Conservation (phyloP, 495 filamentous ascomycete genomes). For the Aspergillus bertholletiae region DNA sequence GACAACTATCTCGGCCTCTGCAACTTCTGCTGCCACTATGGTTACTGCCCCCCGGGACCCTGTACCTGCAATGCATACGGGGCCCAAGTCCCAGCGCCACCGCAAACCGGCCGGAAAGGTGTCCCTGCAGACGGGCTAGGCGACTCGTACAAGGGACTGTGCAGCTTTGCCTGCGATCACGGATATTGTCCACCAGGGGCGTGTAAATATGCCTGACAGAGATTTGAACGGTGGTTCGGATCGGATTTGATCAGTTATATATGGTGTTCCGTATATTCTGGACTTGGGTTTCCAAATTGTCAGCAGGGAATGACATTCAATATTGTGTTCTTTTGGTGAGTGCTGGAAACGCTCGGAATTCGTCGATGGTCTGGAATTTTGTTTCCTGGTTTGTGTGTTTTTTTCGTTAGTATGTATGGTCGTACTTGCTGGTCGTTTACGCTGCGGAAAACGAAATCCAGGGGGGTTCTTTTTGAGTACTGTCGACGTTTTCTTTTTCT, state of each 20-base stretch:
- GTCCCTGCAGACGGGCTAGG: slow-evolving; percentile 24
- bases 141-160: slow-evolving; percentile 37
- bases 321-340: background rate
- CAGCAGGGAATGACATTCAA: background rate
- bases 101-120: slow-evolving; percentile 22
- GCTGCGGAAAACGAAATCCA: background rate
- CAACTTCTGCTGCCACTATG: slow-evolving; percentile 34
- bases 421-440: no score
- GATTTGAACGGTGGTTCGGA: background rate
- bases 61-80: slow-evolving; percentile 38
- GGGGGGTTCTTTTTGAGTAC: no score
- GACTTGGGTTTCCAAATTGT: background rate
- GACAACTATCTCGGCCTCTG: slow-evolving; percentile 42
- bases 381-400: background rate
- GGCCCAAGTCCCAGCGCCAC: slow-evolving; percentile 20
- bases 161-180: slow-evolving; percentile 38
- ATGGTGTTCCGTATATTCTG: background rate
- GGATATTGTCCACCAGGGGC: slow-evolving; percentile 41
- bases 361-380: background rate
- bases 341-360: background rate
- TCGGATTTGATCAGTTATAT: background rate
- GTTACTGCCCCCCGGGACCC: slow-evolving; percentile 37
- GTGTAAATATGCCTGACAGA: slow-evolving; percentile 17
- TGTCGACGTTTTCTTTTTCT: no score
- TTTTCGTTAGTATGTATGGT: background rate